Percentiles rank a stretch among this genome's conserved stretches.
These are phyloP conservation scores for Monosporozyma siamensis DNA, from an alignment of 805 yeast species.

Conservation along the genomic window DNA sequence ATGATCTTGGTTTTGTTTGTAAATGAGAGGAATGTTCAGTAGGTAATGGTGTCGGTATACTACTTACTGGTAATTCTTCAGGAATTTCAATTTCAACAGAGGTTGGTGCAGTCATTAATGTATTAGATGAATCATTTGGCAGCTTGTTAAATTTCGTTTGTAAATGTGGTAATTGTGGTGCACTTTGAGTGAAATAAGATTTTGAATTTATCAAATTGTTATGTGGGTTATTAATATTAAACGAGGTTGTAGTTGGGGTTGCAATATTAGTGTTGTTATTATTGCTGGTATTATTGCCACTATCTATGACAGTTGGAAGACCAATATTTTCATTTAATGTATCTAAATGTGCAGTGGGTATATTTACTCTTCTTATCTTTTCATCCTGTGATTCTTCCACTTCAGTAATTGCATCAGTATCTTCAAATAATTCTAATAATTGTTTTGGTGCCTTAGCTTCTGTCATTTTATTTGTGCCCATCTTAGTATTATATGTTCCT, in stretches of 20 bases:
- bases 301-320: neutral
- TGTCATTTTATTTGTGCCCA: conserved; percentile 23
- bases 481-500: conserved; percentile 18
- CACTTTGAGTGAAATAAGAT: conserved; percentile 21
- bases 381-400: conserved; percentile 14
- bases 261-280: neutral
- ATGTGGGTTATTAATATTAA: conserved; percentile 9
- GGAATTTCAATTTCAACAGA: conserved; percentile 67
- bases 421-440: conserved; percentile 59
- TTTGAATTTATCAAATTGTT: conserved; percentile 10
- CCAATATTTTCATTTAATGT: conserved; percentile 9
- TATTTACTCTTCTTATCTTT: conserved; percentile 12
- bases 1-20: conserved; percentile 28
- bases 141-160: conserved; percentile 24
- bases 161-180: conserved; percentile 22
- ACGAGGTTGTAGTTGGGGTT: neutral
- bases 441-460: conserved; percentile 56
- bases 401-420: conserved; percentile 28
- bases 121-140: conserved; percentile 17
- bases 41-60: conserved; percentile 11
- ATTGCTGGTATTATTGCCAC: conserved; percentile 2
- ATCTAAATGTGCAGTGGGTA: conserved; percentile 12
- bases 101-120: conserved; percentile 38
- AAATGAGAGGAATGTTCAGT: neutral
- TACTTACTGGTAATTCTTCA: conserved; percentile 28